Evolutionary conservation across 1,284 basidiomycete species (phyloP), one percentile per base, ranked within the genome.

Genomic region (Pseudozyma thailandica): DNA sequence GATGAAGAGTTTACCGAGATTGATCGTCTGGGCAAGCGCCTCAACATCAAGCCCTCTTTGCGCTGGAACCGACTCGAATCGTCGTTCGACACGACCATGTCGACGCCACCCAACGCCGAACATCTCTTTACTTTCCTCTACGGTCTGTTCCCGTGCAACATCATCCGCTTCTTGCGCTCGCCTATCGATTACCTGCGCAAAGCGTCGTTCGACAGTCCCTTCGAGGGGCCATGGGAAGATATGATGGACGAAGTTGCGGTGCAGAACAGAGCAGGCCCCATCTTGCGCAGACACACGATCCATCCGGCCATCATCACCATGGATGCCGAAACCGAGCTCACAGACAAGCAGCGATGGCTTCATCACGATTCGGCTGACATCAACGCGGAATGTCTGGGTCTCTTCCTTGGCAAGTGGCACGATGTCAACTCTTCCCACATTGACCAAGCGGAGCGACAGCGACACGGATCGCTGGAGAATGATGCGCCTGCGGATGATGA

Each of bases 81-180:
- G 27, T 57, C 35, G 2, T 77, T 74, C 21, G 76, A 78, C 33
- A 75, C 74, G 4, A 64, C 61, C 37, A 51, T 60, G 37, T 58
- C 75, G 15, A 52, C 49, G 21, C 58, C 64, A 7, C 81, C 82
- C 20, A 73, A 82, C 38, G 76, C 82, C 2, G 51, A 70, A 16
- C 55, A 66, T 23, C 77, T 84, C 35, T 94, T 93, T 84, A 90
- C 90, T 7, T 86, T 88, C 54, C 85, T 94, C 70, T 94, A 93
- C 83, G 94, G 92, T 75, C 87, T 94, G 51, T 94, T 91, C 83
- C 92, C 92, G 2, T 90, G 89, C 85, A 93, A 93, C 84, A 85
- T 90, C 44, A 85, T 94, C 57, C 86, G 86, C 60, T 94, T 94
- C 82, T 82, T 93, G 62, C 88, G 88, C 48, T 84, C 85, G 30